Conservation (phyloP, 2,329 filamentous ascomycete genomes). For the Botrytis deweyae region DNA sequence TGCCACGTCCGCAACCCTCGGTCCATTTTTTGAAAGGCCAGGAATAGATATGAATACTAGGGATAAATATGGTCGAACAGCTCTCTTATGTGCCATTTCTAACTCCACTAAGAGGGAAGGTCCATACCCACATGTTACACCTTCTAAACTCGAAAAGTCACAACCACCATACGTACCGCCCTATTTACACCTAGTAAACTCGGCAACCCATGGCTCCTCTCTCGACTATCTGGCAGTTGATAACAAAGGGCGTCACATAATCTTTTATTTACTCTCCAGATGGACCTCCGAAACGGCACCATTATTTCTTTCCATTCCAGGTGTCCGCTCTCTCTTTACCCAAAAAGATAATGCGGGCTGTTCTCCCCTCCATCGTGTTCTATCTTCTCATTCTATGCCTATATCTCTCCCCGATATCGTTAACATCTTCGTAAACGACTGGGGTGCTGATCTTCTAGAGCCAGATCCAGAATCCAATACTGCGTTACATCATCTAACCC, state of each 20-base stretch:
- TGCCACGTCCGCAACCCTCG: background rate
- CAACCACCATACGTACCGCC: background rate
- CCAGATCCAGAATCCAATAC: conserved; percentile 24
- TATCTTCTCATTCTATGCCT: too few species aligned
- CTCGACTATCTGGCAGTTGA: conserved; percentile 4
- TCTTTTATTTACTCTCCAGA: background rate
- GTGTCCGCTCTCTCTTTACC: background rate
- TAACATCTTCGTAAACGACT: background rate
- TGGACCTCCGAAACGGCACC: background rate
- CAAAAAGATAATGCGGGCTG: conserved; percentile 25
- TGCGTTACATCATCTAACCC: conserved; percentile 24
- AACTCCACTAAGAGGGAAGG: background rate
- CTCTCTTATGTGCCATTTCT: background rate
- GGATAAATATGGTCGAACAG: background rate
- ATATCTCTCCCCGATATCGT: background rate
- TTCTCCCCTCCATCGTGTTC: conserved; percentile 14
- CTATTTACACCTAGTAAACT: background rate
- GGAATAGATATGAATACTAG: background rate
- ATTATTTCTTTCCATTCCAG: background rate
- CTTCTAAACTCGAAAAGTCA: background rate
- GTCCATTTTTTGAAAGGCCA: background rate
- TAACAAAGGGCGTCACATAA: background rate
- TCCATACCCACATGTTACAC: background rate
- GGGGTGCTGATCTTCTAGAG: conserved; percentile 22
- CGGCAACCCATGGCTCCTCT: background rate